Evolutionary conservation across 257 asterid species (phyloP).

Genomic region (Solanum lycopersicoides): DNA sequence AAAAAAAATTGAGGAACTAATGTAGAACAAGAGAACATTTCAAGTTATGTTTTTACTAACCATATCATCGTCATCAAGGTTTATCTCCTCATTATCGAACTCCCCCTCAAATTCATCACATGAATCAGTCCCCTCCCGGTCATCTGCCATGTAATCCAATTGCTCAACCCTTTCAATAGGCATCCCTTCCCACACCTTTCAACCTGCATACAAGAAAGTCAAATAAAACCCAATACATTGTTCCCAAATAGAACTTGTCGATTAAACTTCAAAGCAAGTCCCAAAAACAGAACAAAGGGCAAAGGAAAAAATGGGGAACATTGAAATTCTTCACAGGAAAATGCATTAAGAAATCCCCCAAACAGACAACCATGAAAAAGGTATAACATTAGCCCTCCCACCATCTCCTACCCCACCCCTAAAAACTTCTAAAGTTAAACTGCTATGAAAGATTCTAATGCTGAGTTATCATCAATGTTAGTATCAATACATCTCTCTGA

Average conservation of each 20-base stretch:
- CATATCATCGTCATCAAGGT: constrained; percentile 57
- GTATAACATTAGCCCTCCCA: not conserved
- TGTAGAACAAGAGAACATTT: not conserved
- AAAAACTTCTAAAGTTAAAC: not conserved
- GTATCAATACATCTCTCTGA: not conserved
- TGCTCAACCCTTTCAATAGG: constrained; percentile 22
- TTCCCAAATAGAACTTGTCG: not conserved
- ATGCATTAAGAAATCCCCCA: not conserved
- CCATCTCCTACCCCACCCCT: not conserved
- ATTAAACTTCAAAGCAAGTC: not conserved
- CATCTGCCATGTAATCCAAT: constrained; percentile 31
- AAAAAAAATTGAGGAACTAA: not conserved
- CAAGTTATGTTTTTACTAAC: constrained; percentile 19
- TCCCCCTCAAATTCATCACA: constrained; percentile 43
- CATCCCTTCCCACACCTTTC: constrained; percentile 9
- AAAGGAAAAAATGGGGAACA: not conserved
- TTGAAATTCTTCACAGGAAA: not conserved
- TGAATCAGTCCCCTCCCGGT: constrained; percentile 23
- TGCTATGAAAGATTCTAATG: not conserved
- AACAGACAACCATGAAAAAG: not conserved
- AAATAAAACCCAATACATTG: not conserved
- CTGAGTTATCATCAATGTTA: not conserved
- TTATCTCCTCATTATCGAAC: constrained; percentile 22
- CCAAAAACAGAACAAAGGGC: not conserved
- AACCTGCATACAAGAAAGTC: not conserved